These are phyloP conservation scores for Pythium periplocum DNA, from an alignment of 352 stramenopile species.

Conservation along the genomic window DNA sequence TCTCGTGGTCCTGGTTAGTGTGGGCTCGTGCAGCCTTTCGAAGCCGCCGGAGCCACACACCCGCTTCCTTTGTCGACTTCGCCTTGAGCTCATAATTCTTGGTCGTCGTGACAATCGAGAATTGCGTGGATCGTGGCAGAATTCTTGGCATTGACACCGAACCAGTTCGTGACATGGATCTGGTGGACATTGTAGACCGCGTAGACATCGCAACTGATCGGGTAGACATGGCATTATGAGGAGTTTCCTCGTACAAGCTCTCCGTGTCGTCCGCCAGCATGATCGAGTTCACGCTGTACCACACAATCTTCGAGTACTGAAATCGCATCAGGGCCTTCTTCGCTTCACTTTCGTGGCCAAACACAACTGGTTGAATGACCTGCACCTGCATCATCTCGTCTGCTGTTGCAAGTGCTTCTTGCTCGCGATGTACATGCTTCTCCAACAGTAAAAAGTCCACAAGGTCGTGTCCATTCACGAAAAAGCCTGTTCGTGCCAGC, in stretches of 20 bases:
- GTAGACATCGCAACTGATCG: no score
- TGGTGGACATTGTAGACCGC: constrained; percentile 13
- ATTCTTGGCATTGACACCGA: background rate
- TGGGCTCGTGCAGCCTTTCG: constrained; percentile 51
- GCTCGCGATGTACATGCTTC: constrained; percentile 44
- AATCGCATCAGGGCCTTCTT: constrained; percentile 30
- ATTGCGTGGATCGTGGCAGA: constrained; percentile 50
- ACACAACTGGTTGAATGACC: constrained; percentile 42
- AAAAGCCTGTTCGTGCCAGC: constrained; percentile 60
- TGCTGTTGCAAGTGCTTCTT: constrained; percentile 59
- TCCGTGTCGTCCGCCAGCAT: constrained; percentile 68
- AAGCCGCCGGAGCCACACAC: constrained; percentile 61
- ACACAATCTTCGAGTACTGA: constrained; percentile 71
- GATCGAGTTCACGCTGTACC: constrained; percentile 79
- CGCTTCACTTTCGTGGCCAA: constrained; percentile 1
- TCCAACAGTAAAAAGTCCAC: constrained; percentile 73
- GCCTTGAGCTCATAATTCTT: constrained; percentile 86
- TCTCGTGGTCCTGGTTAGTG: constrained; percentile 10
- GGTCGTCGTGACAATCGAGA: constrained; percentile 81
- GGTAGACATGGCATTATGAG: no score
- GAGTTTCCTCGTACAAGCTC: constrained; percentile 7
- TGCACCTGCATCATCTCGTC: constrained; percentile 76
- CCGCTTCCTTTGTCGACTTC: constrained; percentile 65
- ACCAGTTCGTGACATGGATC: no score
- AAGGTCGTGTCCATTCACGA: constrained; percentile 67